Conservation (phyloP, 164 flowering plant species). For the Piper betle region DNA sequence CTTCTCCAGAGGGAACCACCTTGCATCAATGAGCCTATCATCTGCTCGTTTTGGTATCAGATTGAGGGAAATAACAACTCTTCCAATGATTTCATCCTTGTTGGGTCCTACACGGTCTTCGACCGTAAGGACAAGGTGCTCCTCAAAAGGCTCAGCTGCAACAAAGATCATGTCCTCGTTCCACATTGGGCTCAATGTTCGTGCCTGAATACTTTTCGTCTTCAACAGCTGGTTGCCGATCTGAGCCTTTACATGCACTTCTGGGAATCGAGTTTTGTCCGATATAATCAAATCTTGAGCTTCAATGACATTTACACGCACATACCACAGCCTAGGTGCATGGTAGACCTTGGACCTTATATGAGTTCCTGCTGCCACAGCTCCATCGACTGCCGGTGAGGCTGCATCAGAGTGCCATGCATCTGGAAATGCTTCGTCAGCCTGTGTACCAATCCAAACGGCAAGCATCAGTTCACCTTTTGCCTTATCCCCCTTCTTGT, state of each 20-base stretch:
- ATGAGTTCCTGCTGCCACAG: conserved; percentile 25
- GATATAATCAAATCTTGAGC: conserved; percentile 70
- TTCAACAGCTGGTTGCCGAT: conserved; percentile 65
- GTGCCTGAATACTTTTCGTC: conserved; percentile 55
- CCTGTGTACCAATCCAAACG: conserved; percentile 94
- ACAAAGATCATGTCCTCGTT: conserved; percentile 81
- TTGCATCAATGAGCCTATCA: conserved; percentile 52
- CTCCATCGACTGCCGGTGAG: conserved; percentile 25
- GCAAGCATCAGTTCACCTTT: conserved; percentile 92
- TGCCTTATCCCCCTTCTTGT: conserved; percentile 59
- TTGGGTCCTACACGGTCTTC: conserved; percentile 80
- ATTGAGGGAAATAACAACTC: conserved; percentile 45
- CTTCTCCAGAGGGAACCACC: conserved; percentile 78
- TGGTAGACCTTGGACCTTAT: conserved; percentile 90
- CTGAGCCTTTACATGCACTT: conserved; percentile 61
- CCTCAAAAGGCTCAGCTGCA: conserved; percentile 92
- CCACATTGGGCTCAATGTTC: conserved; percentile 55
- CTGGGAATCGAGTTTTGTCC: conserved; percentile 65
- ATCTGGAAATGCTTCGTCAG: conserved; percentile 85
- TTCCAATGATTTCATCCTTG: conserved; percentile 77
- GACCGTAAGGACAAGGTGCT: conserved; percentile 55
- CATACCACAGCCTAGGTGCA: conserved; percentile 81
- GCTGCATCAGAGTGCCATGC: conserved; percentile 97
- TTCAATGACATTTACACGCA: conserved; percentile 80
- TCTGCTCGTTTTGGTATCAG: conserved; percentile 67